These are phyloP conservation scores for Dendrocalamus latiflorus DNA, from an alignment of 202 grass and related monocot species.

Conservation along the genomic window DNA sequence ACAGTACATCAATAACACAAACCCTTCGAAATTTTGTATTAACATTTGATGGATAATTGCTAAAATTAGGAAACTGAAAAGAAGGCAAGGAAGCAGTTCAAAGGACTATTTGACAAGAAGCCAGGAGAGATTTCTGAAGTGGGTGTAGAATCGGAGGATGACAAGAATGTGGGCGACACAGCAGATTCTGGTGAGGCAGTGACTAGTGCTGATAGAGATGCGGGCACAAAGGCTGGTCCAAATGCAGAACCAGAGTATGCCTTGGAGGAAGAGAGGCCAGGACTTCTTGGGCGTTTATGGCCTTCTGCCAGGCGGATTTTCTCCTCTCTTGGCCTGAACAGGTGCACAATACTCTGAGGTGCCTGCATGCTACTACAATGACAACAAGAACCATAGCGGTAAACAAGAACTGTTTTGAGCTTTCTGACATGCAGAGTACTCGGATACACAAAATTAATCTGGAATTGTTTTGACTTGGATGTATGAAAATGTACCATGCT, in stretches of 20 bases:
- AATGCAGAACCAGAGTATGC: slow-evolving; percentile 16
- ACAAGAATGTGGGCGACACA: no score
- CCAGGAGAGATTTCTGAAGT: no score
- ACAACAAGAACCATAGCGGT: neutral
- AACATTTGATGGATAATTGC: neutral
- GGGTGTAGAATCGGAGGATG: no score
- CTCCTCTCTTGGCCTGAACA: slow-evolving; percentile 69
- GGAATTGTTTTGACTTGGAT: neutral
- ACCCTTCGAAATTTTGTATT: neutral
- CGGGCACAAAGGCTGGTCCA: neutral
- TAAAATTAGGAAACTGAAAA: slow-evolving; percentile 71
- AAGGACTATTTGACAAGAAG: no score
- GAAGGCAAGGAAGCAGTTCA: slow-evolving; percentile 87
- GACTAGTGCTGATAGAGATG: slow-evolving; percentile 22
- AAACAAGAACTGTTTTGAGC: neutral
- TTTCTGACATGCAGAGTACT: neutral
- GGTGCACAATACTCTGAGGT: slow-evolving; percentile 70
- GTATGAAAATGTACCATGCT: neutral
- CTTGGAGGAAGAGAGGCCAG: slow-evolving; percentile 59
- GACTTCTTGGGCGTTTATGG: slow-evolving; percentile 55
- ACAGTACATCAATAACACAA: neutral
- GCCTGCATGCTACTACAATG: neutral
- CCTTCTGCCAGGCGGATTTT: slow-evolving; percentile 59
- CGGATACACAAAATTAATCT: neutral
- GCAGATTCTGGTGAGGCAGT: slow-evolving; percentile 27